phyloP scores from a whole-genome alignment of 139 green algal species.

The Yamagishiella unicocca region DNA sequence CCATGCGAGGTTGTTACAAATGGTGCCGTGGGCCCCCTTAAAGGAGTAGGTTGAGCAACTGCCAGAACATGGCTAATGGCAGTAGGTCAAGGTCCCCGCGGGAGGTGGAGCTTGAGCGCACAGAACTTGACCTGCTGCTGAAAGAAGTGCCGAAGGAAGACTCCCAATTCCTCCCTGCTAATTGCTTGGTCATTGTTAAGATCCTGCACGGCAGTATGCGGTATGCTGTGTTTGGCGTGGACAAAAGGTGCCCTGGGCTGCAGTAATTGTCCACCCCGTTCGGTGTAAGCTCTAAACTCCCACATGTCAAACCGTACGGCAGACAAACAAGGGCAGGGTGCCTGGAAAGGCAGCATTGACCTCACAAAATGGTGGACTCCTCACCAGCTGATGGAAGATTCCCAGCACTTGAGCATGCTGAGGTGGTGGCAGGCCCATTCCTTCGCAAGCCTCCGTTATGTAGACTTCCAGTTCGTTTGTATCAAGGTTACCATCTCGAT shows the following conservation, averaged over 20 bases:
- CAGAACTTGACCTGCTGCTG: conserved; percentile 43
- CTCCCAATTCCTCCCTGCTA: conserved; percentile 50
- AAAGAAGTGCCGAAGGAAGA: conserved; percentile 62
- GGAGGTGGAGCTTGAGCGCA: conserved; percentile 14
- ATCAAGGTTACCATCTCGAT: conserved; percentile 1
- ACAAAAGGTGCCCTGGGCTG: not conserved
- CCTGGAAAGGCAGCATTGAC: too few relatives aligned
- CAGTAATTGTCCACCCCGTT: not conserved
- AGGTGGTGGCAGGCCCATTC: not conserved
- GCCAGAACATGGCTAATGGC: too few relatives aligned
- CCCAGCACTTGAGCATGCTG: not conserved
- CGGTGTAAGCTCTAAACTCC: not conserved
- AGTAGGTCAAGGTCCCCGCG: not conserved
- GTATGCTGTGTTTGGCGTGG: not conserved
- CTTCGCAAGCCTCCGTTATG: conserved; percentile 1
- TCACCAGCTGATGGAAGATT: conserved; percentile 18
- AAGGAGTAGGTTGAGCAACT: too few relatives aligned
- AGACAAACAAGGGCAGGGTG: too few relatives aligned
- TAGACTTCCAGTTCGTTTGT: conserved; percentile 7
- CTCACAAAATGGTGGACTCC: too few relatives aligned
- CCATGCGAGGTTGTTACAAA: too few relatives aligned
- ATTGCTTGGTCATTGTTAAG: conserved; percentile 46
- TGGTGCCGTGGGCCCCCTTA: too few relatives aligned
- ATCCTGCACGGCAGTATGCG: not conserved
- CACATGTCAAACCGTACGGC: not conserved